Base-by-base conservation (phyloP, 1,284 basidiomycete species). In the Fomes fomentarius region DNA sequence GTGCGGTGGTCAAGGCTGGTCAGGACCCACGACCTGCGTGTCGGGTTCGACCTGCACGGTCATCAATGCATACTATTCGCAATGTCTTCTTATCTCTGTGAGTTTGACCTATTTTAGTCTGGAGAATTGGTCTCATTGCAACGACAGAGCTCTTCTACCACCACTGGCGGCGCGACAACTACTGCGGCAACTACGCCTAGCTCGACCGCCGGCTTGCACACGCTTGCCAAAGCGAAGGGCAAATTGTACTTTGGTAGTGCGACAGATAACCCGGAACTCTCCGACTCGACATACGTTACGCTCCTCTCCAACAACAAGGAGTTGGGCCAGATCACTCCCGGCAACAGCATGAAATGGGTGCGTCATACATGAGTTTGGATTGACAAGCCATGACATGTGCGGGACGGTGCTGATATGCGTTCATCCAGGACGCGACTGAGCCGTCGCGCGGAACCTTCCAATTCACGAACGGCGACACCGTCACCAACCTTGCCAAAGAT, bases 191-290 rank as follows among this genome's bases (percentile, higher is more conserved):
- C 53, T 12, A 45, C 53, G 8, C 56, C 59, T 0, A 58, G 45
- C 34, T 52, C 50, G 7, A 57, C 54, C 12, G 54, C 49, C 25
- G 66, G 63, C 22, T 67, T 82, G 11, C 67, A 77, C 59, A 64
- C 63, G 3, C 71, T 75, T 15, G 80, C 82, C 1, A 75, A 74
- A 58, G 70, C 76, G 14, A 76, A 77, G 11, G 79, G 80, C n/a
- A 83, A 83, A 67, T 63, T 73, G 25, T 85, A 85, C 71, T 83
- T 85, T 50, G 83, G 84, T 15, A 74, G 76, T 15, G 83, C 83
- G 9, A 84, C 82, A 1, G 81, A 83, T 66, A 84, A 84, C 63
- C 72, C 74, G 2, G 81, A 83, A 63, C 68, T 84, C 33, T 73
- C 65, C 4, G 78, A 85, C 58, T 60, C 68, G 0, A 61, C 77